Conservation (phyloP, 768 basidiomycete genomes). For the Chalciporus sphaerocephalus region DNA sequence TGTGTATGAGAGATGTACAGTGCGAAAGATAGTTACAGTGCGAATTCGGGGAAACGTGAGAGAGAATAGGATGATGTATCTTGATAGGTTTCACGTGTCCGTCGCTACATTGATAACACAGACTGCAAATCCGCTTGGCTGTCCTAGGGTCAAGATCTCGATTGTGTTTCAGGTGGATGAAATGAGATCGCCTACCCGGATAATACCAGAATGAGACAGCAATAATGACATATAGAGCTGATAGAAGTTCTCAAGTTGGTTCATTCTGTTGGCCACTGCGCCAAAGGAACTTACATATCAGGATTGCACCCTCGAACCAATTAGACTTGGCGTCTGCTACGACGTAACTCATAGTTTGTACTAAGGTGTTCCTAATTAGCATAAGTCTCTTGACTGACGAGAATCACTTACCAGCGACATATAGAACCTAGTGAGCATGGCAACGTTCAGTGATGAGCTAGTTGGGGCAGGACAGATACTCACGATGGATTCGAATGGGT, state of each 20-base stretch:
- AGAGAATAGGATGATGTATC: constrained; percentile 1
- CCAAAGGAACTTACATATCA: constrained; percentile 53
- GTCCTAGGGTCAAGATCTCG: constrained; percentile 10
- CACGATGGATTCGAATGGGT: constrained; percentile 82
- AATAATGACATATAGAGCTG: constrained; percentile 68
- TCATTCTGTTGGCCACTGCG: too few species aligned
- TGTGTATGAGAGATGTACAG: constrained; percentile 12
- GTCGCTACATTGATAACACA: constrained; percentile 11
- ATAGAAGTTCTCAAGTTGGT: constrained; percentile 1
- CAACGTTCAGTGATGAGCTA: constrained; percentile 6
- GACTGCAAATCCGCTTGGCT: constrained; percentile 17
- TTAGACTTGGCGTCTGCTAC: constrained; percentile 80
- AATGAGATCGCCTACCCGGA: constrained; percentile 25
- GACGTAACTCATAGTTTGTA: constrained; percentile 81
- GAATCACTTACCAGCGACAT: constrained; percentile 34
- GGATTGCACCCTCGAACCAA: constrained; percentile 74
- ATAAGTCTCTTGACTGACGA: constrained; percentile 31
- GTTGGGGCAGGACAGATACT: constrained; percentile 17
- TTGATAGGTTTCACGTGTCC: not conserved
- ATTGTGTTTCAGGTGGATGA: not conserved
- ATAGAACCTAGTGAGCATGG: constrained; percentile 27
- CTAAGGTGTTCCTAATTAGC: constrained; percentile 34
- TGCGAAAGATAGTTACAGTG: constrained; percentile 7
- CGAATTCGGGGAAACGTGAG: constrained; percentile 3
- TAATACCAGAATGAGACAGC: constrained; percentile 67